These are phyloP conservation scores for Cystobasidium sp. DNA, from an alignment of 1,284 basidiomycete genomes.

Conservation along the genomic window DNA sequence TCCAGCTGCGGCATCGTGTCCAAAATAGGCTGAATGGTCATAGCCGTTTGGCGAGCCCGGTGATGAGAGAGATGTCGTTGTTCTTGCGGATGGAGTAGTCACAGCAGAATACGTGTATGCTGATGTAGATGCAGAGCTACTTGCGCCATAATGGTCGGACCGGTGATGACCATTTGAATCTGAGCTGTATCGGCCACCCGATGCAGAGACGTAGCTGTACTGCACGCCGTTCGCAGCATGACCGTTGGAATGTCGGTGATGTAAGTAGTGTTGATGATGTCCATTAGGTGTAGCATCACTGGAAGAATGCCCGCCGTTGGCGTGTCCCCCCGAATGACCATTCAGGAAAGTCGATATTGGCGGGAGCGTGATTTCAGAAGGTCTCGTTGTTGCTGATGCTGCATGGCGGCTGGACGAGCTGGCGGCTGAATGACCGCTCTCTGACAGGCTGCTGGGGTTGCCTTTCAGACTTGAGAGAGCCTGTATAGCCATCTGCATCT, in stretches of 20 bases:
- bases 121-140: conserved; percentile 25
- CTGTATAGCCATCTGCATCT: conserved; percentile 38
- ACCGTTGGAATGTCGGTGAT: neutral
- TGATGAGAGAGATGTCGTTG: conserved; percentile 21
- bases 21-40: conserved; percentile 24
- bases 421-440: neutral
- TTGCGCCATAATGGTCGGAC: neutral
- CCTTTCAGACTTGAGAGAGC: conserved; percentile 33
- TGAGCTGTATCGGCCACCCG: neutral
- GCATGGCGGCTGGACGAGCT: neutral
- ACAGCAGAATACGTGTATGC: conserved; percentile 23
- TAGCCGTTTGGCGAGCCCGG: conserved; percentile 17
- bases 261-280: neutral
- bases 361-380: conserved; percentile 28
- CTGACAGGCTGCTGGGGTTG: neutral
- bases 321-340: neutral
- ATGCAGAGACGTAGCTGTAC: conserved; percentile 33
- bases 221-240: conserved; percentile 4
- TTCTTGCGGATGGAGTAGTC: conserved; percentile 28
- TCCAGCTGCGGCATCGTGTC: conserved; percentile 9
- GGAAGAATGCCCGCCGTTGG: no score
- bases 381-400: neutral
- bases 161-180: conserved; percentile 1
- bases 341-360: conserved; percentile 33
- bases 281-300: neutral